A percentile compares a stretch with the other conserved stretches of the same genome.
phyloP scores from a whole-genome alignment of 257 asterid species.

The Vinca minor region DNA sequence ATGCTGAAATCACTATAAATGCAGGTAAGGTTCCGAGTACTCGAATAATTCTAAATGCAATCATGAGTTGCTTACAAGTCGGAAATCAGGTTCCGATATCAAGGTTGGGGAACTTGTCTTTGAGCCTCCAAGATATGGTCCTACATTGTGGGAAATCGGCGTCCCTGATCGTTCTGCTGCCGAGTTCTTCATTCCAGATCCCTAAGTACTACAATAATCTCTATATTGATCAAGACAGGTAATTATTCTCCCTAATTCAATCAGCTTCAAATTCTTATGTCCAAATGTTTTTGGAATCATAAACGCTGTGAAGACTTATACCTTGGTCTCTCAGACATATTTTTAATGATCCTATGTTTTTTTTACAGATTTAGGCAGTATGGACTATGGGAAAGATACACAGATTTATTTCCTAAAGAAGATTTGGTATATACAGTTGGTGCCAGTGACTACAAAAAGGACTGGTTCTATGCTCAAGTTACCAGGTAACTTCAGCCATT shows the following conservation, averaged over 20 bases:
- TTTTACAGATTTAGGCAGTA: slow-evolving; percentile 84
- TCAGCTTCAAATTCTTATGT: background rate
- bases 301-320: background rate
- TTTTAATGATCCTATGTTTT: slow-evolving; percentile 6
- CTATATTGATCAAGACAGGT: slow-evolving; percentile 56
- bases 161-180: slow-evolving; percentile 29
- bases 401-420: slow-evolving; percentile 52
- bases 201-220: slow-evolving; percentile 28
- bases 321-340: background rate
- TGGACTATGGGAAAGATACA: slow-evolving; percentile 78
- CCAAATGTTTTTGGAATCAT: background rate
- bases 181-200: slow-evolving; percentile 31
- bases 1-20: slow-evolving; percentile 17
- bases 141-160: slow-evolving; percentile 37
- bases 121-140: slow-evolving; percentile 32
- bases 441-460: slow-evolving; percentile 50
- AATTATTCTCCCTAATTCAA: background rate
- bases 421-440: slow-evolving; percentile 63
- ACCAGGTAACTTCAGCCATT: slow-evolving; percentile 41
- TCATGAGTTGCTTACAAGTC: background rate
- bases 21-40: slow-evolving; percentile 29
- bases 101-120: slow-evolving; percentile 16
- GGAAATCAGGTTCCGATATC: slow-evolving; percentile 15
- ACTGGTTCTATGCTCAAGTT: slow-evolving; percentile 84
- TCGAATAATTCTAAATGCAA: slow-evolving; percentile 8